Conservation (phyloP, 2,329 filamentous ascomycete species). For the Aurifilum marmelostoma region DNA sequence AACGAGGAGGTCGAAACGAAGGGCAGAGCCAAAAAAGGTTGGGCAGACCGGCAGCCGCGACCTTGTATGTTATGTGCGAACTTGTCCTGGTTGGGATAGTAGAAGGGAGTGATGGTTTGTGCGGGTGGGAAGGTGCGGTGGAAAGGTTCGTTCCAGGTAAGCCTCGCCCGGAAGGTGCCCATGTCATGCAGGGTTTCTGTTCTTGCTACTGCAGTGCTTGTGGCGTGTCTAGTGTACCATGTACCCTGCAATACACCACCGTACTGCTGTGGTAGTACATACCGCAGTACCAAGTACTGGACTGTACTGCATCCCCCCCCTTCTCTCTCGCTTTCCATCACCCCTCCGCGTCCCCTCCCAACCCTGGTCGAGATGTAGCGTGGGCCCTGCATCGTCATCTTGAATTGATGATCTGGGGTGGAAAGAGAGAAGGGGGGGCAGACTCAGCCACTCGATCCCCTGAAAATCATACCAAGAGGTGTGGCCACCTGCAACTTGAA, state of each 20-base stretch:
- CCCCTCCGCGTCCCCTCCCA: neutral
- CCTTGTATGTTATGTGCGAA: constrained; percentile 8
- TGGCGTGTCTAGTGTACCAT: neutral
- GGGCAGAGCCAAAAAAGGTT: neutral
- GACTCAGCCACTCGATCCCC: constrained; percentile 3
- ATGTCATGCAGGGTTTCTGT: neutral
- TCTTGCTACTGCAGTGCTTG: neutral
- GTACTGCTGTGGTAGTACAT: neutral
- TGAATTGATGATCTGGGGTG: neutral
- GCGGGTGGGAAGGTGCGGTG: neutral
- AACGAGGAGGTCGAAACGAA: constrained; percentile 9
- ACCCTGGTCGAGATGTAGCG: neutral
- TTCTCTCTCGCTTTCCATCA: neutral
- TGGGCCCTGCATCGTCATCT: constrained; percentile 6
- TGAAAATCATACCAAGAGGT: constrained; percentile 4
- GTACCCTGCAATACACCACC: neutral
- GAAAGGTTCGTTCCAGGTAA: constrained; percentile 10
- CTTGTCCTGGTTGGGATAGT: constrained; percentile 5
- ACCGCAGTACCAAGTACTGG: neutral
- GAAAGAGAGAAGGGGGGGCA: neutral
- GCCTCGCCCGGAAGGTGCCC: neutral
- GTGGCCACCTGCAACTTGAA: constrained; percentile 6
- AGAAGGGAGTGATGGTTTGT: constrained; percentile 1
- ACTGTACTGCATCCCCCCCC: too few relatives aligned
- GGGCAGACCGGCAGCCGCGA: constrained; percentile 14